Percentiles rank a stretch among this genome's conserved stretches.
These are phyloP conservation scores for Calonectria montana DNA, from an alignment of 2,329 filamentous ascomycete species.

Conservation along the genomic window DNA sequence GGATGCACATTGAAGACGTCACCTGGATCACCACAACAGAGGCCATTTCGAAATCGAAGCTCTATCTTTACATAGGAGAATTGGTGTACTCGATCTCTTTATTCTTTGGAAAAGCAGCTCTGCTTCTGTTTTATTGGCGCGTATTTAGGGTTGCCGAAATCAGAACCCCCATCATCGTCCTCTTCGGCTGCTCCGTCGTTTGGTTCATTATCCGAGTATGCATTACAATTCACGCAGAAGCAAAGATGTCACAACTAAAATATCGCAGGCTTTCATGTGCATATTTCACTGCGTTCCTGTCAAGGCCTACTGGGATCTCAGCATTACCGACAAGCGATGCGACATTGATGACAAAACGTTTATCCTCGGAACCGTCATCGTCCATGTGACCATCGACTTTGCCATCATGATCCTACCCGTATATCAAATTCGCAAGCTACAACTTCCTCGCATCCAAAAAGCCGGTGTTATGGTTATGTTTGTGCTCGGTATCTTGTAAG, in stretches of 20 bases:
- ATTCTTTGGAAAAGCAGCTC: conserved; percentile 43
- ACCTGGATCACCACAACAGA: conserved; percentile 16
- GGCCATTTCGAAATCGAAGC: conserved; percentile 17
- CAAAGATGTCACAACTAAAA: conserved; percentile 23
- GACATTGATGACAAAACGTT: conserved; percentile 44
- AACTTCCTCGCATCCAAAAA: conserved; percentile 42
- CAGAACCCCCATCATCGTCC: conserved; percentile 36
- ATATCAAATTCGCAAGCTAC: conserved; percentile 44
- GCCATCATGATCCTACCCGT: conserved; percentile 45
- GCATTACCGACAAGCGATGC: conserved; percentile 16
- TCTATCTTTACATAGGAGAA: conserved; percentile 39
- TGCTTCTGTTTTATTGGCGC: conserved; percentile 48
- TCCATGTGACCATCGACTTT: conserved; percentile 47
- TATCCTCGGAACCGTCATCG: conserved; percentile 47
- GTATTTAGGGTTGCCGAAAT: conserved; percentile 44
- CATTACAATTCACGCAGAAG: fast-evolving
- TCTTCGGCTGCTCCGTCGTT: conserved; percentile 39
- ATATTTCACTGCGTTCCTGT: conserved; percentile 37
- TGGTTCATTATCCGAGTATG: conserved; percentile 46
- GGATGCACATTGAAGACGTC: conserved; percentile 29
- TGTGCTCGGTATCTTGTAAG: conserved; percentile 46
- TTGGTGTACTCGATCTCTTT: conserved; percentile 45
- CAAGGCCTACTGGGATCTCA: conserved; percentile 30
- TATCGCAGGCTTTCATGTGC: conserved; percentile 26
- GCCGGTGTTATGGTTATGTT: conserved; percentile 44